Conservation (phyloP, 73 alveolate genomes). For the Tetrahymena malaccensis region DNA sequence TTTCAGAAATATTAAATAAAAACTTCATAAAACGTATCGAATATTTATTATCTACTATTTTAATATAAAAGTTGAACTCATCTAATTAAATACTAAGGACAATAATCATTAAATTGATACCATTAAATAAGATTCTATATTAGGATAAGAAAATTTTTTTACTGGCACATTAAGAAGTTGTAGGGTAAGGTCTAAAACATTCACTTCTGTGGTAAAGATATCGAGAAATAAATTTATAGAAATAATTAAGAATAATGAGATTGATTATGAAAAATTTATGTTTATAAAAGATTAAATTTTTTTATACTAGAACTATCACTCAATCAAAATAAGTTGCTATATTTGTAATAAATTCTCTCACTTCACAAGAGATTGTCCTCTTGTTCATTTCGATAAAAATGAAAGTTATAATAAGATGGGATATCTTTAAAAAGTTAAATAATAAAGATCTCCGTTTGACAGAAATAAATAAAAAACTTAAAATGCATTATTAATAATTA, state of each 20-base stretch:
- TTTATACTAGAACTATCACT: neutral
- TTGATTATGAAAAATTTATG: neutral
- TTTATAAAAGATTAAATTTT: neutral
- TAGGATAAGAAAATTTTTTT: neutral
- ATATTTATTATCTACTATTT: too few species aligned
- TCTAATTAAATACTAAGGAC: neutral
- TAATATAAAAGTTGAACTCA: neutral
- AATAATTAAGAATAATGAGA: neutral
- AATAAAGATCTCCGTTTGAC: neutral
- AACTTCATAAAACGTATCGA: too few species aligned
- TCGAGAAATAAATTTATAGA: neutral
- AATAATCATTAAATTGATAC: neutral
- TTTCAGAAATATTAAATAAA: too few species aligned
- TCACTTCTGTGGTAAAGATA: neutral
- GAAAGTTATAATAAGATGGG: neutral
- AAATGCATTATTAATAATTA: neutral
- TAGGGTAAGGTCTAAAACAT: neutral
- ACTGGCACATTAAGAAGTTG: neutral
- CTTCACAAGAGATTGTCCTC: neutral
- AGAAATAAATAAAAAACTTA: neutral
- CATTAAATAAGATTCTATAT: neutral
- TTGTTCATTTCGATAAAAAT: neutral
- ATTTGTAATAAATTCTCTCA: neutral
- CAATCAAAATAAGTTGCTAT: neutral
- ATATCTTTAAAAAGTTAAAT: neutral